Evolutionary conservation across 2,329 filamentous ascomycete species (phyloP), one percentile per base, ranked within the genome.

Genomic region (Neocatenulostroma microsporum): DNA sequence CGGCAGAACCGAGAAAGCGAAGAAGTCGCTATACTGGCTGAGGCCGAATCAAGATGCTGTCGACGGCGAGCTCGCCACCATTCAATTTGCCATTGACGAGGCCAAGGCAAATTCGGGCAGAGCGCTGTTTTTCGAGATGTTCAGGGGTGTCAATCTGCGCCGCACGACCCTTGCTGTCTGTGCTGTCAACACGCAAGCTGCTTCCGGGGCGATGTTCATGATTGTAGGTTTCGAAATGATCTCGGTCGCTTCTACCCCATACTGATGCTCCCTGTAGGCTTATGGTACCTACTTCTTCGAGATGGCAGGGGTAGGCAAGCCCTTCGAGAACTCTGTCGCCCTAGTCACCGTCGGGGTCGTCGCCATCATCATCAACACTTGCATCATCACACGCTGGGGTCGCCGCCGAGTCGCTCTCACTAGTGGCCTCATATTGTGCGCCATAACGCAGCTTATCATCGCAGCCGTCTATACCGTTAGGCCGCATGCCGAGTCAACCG

Each of bases 201-300:
- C 58, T 5, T 61, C 57, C 2, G 60, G 60, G 2, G 48, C 57
- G 23, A 61, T 62, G 58, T 62, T 61, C 44, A 58, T 62, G 28
- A 48, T 52, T 20, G 73, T 18, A 24, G n/a, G 23, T 24, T 8
- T 24, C 34, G 7, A 36, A 36, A 13, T 24, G 34, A 30, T 21
- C 10, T 24, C 15, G 5, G n/a, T 7, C 7, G 5, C n/a, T 17
- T 5, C 15, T 35, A 4, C 21, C 21, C 11, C 11, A 21, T 6
- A 5, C 21, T 4, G 12, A 25, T 15, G 9, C 14, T 7, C 18
- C 33, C 39, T 21, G 29, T 32, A 17, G 39, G 39, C 25, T 27
- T 73, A 72, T 45, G 64, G 66, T 17, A 76, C 73, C 2, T 78
- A 77, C 53, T 77, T 77, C 62, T 74, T 78, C 51, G 65, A 70